Conservation (phyloP, 1,284 basidiomycete species). For the Marasmius sp. region DNA sequence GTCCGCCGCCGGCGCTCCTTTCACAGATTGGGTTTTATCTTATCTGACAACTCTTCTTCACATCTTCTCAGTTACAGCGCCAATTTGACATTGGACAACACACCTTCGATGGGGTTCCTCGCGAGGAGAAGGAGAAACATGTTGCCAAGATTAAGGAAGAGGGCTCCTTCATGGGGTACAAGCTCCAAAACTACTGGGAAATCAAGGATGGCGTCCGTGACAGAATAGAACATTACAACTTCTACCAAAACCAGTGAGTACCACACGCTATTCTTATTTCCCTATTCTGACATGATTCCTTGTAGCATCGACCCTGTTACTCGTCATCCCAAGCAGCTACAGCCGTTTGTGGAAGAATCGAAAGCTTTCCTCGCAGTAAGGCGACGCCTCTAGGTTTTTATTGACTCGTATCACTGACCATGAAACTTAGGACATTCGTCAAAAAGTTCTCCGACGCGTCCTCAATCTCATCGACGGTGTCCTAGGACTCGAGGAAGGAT, state of each 20-base stretch:
- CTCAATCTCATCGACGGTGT: slow-evolving; percentile 29
- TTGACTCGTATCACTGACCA: not conserved
- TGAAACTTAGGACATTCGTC: slow-evolving; percentile 22
- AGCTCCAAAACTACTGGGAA: slow-evolving; percentile 37
- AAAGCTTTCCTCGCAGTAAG: slow-evolving; percentile 29
- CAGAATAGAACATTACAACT: slow-evolving; percentile 38
- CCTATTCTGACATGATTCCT: not conserved
- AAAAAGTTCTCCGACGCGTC: slow-evolving; percentile 29
- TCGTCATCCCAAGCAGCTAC: slow-evolving; percentile 28
- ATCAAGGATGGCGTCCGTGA: slow-evolving; percentile 37
- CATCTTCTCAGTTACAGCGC: slow-evolving; percentile 21
- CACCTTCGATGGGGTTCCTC: slow-evolving; percentile 33
- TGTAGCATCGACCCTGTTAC: slow-evolving; percentile 28
- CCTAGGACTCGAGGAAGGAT: slow-evolving; percentile 31
- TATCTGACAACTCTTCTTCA: not conserved
- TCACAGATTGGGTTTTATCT: not conserved
- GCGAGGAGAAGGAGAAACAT: slow-evolving; percentile 34
- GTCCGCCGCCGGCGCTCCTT: not conserved
- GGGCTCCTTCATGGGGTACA: slow-evolving; percentile 40
- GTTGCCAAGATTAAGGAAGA: slow-evolving; percentile 33
- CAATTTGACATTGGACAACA: slow-evolving; percentile 36
- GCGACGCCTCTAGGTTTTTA: not conserved
- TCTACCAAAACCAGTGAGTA: slow-evolving; percentile 28
- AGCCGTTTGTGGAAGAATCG: slow-evolving; percentile 33
- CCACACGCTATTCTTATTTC: not conserved